Base-by-base conservation (phyloP, 768 basidiomycete genomes). In the Tephrocybe sp. region DNA sequence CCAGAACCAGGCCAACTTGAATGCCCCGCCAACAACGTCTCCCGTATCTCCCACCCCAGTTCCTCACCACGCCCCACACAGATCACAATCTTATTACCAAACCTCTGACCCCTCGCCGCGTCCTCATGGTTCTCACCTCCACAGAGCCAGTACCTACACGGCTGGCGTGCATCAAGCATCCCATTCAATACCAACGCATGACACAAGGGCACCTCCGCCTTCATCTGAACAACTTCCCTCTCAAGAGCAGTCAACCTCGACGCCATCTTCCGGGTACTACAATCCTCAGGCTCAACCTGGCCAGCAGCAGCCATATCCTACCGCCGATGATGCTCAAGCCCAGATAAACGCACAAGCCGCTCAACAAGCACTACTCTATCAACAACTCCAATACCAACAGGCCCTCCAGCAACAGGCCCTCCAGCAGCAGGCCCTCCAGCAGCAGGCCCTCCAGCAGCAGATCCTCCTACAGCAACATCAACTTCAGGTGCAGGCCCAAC, bases 31-130 rank as follows among this genome's bases (percentile, higher is more conserved):
- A 36, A 41, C 49, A 26, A 22, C 39, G n/a, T 26, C 39, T 6
- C 48, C 30, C 31, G 30, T 30, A 45, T 36, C 41, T 20, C 14
- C 35, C n/a, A 31, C 30, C 12, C 38, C 20, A 33, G 3, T 33
- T 20, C 16, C 42, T 40, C 46, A 39, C 36, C 39, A 39, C n/a
- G 19, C 16, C 6, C 44, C 31, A 8, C 50, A 54, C 14, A 48
- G 53, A 35, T 32, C 55, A 16, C 57, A 49, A n/a, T 52, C 57
- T 1, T 45, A 54, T 39, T 51, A 53, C 10, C 38, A 26, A 26
- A n/a, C n/a, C n/a, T n/a, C 49, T 17, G n/a, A 40, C 10, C 32
- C 40, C 12, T 14, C 47, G 14, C 17, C 48, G 4, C 11, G 39
- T 5, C 26, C 45, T 40, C 47, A 43, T 10, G 44, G 26, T 40